Conservation (phyloP, 2,329 filamentous ascomycete genomes). For the Phyllosticta citribraziliensis region DNA sequence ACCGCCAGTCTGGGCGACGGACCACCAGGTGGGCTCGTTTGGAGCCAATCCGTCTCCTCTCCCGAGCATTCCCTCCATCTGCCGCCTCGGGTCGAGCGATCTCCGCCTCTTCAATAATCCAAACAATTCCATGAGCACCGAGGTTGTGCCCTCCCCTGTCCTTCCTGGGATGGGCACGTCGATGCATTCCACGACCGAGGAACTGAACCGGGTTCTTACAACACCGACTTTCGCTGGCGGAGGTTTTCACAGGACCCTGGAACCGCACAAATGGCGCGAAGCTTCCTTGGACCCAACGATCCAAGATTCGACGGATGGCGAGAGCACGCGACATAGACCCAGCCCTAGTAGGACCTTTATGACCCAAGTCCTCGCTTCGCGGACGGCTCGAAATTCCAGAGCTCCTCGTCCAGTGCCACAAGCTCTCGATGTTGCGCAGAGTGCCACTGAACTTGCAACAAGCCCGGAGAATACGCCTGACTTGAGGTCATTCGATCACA, state of each 20-base stretch:
- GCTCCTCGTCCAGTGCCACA: constrained; percentile 1
- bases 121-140: neutral
- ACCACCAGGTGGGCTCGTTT: neutral
- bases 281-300: neutral
- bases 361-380: neutral
- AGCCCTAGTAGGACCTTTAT: constrained; percentile 6
- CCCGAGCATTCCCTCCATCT: constrained; percentile 28
- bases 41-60: constrained; percentile 19
- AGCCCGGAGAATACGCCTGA: constrained; percentile 34
- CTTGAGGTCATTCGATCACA: constrained; percentile 23
- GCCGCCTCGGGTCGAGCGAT: constrained; percentile 25
- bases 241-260: constrained; percentile 1
- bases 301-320: constrained; percentile 1
- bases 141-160: neutral
- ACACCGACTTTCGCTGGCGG: neutral
- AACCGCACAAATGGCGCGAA: neutral
- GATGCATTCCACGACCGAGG: neutral
- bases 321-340: neutral
- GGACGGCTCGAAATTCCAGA: neutral
- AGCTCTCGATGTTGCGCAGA: constrained; percentile 30
- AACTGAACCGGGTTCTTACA: neutral
- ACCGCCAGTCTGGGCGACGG: neutral
- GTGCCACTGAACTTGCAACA: constrained; percentile 39
- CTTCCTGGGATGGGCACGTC: neutral
- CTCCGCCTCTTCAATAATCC: constrained; percentile 15